Evolutionary conservation across 1,284 basidiomycete species (phyloP).

Genomic region (Naganishia albida): DNA sequence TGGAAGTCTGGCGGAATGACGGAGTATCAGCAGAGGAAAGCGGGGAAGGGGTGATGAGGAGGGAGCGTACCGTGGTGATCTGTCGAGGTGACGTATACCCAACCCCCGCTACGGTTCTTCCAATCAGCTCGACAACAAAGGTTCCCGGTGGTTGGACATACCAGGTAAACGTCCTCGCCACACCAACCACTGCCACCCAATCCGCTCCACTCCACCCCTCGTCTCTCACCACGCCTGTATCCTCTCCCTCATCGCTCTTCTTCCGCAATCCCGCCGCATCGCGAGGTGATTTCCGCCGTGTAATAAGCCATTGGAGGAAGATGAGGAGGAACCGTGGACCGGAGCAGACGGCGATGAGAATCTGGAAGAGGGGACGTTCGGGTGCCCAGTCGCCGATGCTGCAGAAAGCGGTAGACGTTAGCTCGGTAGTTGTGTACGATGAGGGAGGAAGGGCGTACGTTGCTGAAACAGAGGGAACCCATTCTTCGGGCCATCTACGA

Average conservation of each 20-base stretch:
- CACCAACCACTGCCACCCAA: constrained; percentile 65
- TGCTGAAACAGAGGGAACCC: constrained; percentile 71
- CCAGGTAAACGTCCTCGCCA: constrained; percentile 77
- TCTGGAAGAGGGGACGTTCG: constrained; percentile 83
- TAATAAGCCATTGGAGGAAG: constrained; percentile 69
- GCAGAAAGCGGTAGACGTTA: background rate
- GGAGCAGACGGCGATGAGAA: constrained; percentile 82
- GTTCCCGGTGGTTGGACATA: constrained; percentile 33
- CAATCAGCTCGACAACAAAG: constrained; percentile 32
- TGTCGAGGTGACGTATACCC: constrained; percentile 79
- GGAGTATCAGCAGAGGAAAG: background rate
- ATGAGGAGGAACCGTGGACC: constrained; percentile 80
- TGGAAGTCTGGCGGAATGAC: constrained; percentile 61
- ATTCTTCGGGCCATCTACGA: constrained; percentile 24
- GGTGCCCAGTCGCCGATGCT: constrained; percentile 92
- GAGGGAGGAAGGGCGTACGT: constrained; percentile 62
- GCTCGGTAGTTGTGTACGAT: background rate
- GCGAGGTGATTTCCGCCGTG: constrained; percentile 48
- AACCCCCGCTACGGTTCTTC: constrained; percentile 63
- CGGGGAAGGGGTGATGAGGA: background rate
- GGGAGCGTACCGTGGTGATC: constrained; percentile 49
- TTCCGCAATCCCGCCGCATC: constrained; percentile 19
- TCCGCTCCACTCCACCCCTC: constrained; percentile 54
- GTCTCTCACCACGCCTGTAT: background rate
- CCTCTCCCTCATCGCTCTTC: constrained; percentile 29